These are phyloP conservation scores for Colletotrichum echinochloae DNA, from an alignment of 2,329 filamentous ascomycete species.

Conservation along the genomic window DNA sequence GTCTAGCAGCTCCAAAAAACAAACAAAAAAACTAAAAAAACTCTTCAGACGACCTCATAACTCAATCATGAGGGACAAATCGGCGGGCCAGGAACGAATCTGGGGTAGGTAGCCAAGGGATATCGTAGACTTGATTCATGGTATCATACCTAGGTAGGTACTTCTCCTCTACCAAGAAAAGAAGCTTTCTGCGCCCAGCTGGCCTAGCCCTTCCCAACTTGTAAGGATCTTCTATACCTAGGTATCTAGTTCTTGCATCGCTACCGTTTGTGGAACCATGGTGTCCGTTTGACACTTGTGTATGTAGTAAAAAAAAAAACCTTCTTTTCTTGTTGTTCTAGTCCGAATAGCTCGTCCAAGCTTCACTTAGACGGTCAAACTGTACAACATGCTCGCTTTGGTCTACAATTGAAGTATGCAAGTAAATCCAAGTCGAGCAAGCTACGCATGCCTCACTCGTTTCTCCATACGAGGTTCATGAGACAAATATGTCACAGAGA, in stretches of 20 bases:
- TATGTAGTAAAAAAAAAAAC: too few species aligned
- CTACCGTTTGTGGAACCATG: not conserved
- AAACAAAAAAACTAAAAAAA: not conserved
- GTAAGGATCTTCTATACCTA: not conserved
- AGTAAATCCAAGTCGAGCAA: not conserved
- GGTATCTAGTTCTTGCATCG: not conserved
- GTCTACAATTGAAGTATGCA: not conserved
- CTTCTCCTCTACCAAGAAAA: not conserved
- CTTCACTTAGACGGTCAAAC: not conserved
- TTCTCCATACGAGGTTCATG: not conserved
- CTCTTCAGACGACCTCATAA: conserved; percentile 13
- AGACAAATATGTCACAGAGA: not conserved
- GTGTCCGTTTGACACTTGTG: not conserved
- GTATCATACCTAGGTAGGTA: not conserved
- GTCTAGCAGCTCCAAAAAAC: conserved; percentile 15
- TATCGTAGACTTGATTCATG: not conserved
- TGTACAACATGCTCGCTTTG: not conserved
- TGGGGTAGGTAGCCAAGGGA: not conserved
- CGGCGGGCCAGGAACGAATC: not conserved
- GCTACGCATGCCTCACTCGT: too few species aligned
- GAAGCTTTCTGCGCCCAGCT: not conserved
- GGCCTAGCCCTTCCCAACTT: not conserved
- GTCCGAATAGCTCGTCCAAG: not conserved
- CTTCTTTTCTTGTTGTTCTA: too few species aligned
- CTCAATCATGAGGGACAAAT: not conserved